phyloP scores from a whole-genome alignment of 2,329 filamentous ascomycete species.

The Cryoendolithus antarcticus region DNA sequence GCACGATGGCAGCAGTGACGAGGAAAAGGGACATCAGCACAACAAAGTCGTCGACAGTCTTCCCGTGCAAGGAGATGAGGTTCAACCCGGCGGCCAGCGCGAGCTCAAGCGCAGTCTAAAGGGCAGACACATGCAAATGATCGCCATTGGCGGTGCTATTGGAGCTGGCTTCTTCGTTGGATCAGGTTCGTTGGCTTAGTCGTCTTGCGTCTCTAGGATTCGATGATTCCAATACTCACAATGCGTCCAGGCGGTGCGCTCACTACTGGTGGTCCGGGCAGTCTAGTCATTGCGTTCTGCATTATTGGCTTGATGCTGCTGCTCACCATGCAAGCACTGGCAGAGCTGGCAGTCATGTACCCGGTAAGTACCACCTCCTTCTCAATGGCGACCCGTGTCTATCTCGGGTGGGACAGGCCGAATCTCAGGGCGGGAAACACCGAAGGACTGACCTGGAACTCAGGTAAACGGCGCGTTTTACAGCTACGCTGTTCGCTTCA shows the following conservation, averaged over 20 bases:
- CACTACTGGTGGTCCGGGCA: constrained; percentile 20
- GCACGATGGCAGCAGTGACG: too few species aligned
- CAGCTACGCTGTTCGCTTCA: constrained; percentile 23
- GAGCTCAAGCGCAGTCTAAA: constrained; percentile 17
- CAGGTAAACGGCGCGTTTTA: too few species aligned
- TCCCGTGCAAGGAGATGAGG: too few species aligned
- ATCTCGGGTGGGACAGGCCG: too few species aligned
- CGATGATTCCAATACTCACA: too few species aligned
- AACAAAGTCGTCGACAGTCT: too few species aligned
- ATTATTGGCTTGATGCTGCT: constrained; percentile 55
- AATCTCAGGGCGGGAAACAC: too few species aligned
- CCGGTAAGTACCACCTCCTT: constrained; percentile 28
- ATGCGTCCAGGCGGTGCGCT: constrained; percentile 16
- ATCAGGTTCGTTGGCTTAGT: constrained; percentile 1
- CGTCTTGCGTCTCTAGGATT: too few species aligned
- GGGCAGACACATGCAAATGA: constrained; percentile 26
- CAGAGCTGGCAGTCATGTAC: constrained; percentile 29
- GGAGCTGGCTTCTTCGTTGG: constrained; percentile 22
- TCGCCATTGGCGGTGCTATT: constrained; percentile 17
- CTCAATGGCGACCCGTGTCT: too few species aligned
- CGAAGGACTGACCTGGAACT: too few species aligned
- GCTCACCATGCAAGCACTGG: constrained; percentile 45
- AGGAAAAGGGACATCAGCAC: too few species aligned
- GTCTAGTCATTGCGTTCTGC: constrained; percentile 19
- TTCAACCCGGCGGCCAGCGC: too few species aligned